A percentile compares a stretch with the other conserved stretches of the same genome.
Evolutionary conservation across 2,329 filamentous ascomycete species (phyloP).

Genomic region (Calonectria honghensis): DNA sequence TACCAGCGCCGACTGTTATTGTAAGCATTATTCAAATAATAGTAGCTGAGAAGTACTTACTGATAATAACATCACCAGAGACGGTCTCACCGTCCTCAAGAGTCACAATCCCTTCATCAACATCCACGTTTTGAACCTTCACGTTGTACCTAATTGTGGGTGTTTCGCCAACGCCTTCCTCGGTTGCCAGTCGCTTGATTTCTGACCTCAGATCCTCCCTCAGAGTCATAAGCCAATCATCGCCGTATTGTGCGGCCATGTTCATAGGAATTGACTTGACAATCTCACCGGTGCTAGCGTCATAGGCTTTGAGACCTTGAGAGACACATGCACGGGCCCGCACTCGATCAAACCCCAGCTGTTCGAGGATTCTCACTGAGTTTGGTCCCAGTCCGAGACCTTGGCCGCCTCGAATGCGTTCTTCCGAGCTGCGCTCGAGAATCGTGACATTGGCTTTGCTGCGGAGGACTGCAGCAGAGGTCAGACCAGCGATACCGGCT

Average conservation of each 20-base stretch:
- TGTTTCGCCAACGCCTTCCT: neutral
- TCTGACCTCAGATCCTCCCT: conserved; percentile 10
- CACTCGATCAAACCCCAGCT: neutral
- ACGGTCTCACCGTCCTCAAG: neutral
- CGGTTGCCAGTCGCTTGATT: conserved; percentile 5
- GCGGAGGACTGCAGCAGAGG: conserved; percentile 11
- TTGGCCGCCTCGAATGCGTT: neutral
- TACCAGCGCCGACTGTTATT: conserved; percentile 1
- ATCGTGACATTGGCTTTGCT: neutral
- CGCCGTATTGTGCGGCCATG: neutral
- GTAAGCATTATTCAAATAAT: neutral
- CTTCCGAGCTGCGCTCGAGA: neutral
- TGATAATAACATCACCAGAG: neutral
- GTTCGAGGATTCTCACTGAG: neutral
- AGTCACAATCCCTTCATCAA: neutral
- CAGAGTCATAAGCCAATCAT: conserved; percentile 12
- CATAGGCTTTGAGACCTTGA: neutral
- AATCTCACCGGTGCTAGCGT: conserved; percentile 1
- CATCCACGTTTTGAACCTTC: conserved; percentile 1
- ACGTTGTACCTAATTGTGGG: neutral
- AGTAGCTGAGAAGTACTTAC: neutral
- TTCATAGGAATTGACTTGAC: neutral
- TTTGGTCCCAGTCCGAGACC: conserved; percentile 9
- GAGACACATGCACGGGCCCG: neutral
- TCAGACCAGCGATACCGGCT: conserved; percentile 5